A percentile compares a stretch with the other conserved stretches of the same genome.
phyloP scores from a whole-genome alignment of 345 rosid genomes.

The Luvunga scandens region DNA sequence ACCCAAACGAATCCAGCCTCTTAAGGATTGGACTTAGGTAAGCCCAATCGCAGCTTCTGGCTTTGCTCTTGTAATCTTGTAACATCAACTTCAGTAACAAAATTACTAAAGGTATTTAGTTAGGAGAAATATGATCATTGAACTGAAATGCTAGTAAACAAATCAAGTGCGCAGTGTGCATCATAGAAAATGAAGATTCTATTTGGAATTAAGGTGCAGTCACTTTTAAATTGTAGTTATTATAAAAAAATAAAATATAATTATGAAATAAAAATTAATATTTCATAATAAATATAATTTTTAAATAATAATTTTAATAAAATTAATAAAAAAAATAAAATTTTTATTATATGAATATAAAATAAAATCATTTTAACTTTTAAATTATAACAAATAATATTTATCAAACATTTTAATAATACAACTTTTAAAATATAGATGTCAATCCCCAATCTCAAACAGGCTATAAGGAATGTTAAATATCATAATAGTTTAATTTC shows the following conservation, averaged over 20 bases:
- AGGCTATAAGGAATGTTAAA: accelerated
- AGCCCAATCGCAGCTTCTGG: background rate
- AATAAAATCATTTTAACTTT: accelerated
- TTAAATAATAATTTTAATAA: too few relatives aligned
- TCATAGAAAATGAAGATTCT: too few relatives aligned
- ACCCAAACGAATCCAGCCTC: background rate
- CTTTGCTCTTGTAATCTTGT: background rate
- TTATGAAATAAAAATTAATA: too few relatives aligned
- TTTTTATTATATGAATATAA: too few relatives aligned
- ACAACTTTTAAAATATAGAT: too few relatives aligned
- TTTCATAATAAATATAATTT: too few relatives aligned
- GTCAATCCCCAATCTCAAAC: accelerated
- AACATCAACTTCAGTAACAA: background rate
- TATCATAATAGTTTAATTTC: background rate
- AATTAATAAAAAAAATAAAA: too few relatives aligned
- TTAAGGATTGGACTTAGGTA: background rate
- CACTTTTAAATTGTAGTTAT: accelerated
- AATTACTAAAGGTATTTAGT: background rate
- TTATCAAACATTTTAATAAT: accelerated
- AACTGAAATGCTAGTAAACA: background rate
- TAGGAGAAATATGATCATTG: background rate
- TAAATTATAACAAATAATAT: too few relatives aligned
- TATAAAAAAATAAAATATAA: too few relatives aligned
- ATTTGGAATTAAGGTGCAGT: accelerated
- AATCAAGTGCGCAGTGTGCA: too few relatives aligned